Evolutionary conservation across 352 stramenopile species (phyloP), one percentile per base, ranked within the genome.

Genomic region (Phytophthora ramorum): DNA sequence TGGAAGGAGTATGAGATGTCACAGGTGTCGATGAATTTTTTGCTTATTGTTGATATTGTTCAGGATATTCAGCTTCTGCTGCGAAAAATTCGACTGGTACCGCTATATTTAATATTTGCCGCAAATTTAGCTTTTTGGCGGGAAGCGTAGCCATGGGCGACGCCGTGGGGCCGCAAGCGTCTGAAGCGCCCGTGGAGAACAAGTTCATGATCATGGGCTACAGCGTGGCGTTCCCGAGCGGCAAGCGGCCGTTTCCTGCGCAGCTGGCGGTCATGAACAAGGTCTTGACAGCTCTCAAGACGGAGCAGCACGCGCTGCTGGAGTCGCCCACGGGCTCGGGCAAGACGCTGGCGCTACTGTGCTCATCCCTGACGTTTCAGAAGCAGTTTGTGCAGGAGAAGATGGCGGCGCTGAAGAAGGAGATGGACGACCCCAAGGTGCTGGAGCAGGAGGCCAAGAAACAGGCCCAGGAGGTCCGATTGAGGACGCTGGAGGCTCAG

Each of bases 211-310:
- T 96, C 69, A 95, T 94, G 85, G 89, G 89, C 54, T 93, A 93
- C 79, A 76, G 68, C 52, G 84, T 96, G 9, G 81, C 73, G 35
- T 96, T 96, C 60, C 85, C 89, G 0, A 65, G 70, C 12, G 87
- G 85, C 57, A 96, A 95, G 75, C 75, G 75, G 58, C 89, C 89
- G 52, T 96, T 96, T 60, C 87, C 89, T 3, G 85, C 89, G 40
- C 89, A 96, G 59, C 65, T 96, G 26, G 87, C 85, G 1, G 87
- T 96, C 35, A 96, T 96, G 89, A 94, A 79, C 71, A 94, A 94
- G 46, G 86, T 94, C 54, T 58, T 96, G 35, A 60, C 83, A 34
- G 88, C 89, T 44, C 76, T 96, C 40, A 95, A 96, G 63, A 90
- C 71, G 28, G 38, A 77, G 9, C 83, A 96, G 56, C 90, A 96